Evolutionary conservation across 2,329 filamentous ascomycete genomes (phyloP), one percentile per base, ranked within the genome.

Genomic region (Sphaerostilbella broomeana): DNA sequence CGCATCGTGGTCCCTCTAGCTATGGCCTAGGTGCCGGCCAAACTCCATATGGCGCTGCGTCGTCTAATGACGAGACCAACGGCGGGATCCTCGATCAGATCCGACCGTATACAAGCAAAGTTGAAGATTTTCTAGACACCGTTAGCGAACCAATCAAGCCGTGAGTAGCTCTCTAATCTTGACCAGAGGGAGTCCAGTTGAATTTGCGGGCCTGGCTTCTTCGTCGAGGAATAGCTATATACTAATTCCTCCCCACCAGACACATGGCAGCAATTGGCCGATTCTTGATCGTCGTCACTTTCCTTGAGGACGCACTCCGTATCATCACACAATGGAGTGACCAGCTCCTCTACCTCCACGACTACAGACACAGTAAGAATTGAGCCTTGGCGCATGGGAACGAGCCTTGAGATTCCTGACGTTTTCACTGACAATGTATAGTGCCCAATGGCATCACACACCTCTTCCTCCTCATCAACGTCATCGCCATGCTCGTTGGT

Each of bases 281-380:
- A 51, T 97, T 97, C 66, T 68, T 98, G 52, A 98, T 98, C 54
- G 92, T 98, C 41, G 92, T 97, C 38, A 98, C 92, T 47, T 98
- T 98, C 69, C 74, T 98, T 53, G 92, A 98, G 67, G 92, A 98
- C 70, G 87, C 89, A 35, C 72, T 98, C 47, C 80, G 92, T 61
- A 98, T 98, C 65, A 72, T 97, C 54, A 98, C 92, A 52, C 92
- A 98, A 79, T 98, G 92, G 89, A 80, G 62, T 59, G 92, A 97
- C 62, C 92, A 98, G 72, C 77, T 98, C 45, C 72, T 85, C 45
- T 98, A 97, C 63, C 79, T 98, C 39, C 81, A 84, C 61, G 86
- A 95, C 55, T 97, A 94, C 73, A 77, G 90, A 60, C 77, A 86
- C 63, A 95, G 90, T 97, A 84, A 68, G 85, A 30, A 16, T 17